phyloP scores from a whole-genome alignment of 208 protist species.

The Trypanosoma mega region DNA sequence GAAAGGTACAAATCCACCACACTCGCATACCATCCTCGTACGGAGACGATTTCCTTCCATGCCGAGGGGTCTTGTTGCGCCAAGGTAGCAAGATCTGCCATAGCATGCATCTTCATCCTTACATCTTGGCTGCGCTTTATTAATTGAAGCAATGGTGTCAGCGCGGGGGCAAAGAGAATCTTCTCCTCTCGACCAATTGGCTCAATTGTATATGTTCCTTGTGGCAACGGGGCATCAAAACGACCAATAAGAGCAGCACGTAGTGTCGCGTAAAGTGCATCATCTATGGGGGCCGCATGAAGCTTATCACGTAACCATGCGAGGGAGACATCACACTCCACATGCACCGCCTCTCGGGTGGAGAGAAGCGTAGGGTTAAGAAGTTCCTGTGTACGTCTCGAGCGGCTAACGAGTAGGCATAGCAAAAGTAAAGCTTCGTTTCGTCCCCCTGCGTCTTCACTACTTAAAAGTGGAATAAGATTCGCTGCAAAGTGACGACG shows the following conservation, averaged over 20 bases:
- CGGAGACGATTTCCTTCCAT: constrained; percentile 54
- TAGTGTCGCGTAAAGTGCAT: constrained; percentile 57
- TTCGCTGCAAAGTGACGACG: constrained; percentile 49
- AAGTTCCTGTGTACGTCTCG: constrained; percentile 69
- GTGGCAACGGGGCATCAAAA: constrained; percentile 43
- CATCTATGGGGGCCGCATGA: constrained; percentile 25
- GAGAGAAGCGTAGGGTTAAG: constrained; percentile 65
- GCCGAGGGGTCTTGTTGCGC: constrained; percentile 55
- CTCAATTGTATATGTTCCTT: constrained; percentile 27
- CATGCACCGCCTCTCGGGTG: constrained; percentile 57
- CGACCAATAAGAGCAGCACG: constrained; percentile 63
- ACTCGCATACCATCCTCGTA: constrained; percentile 69
- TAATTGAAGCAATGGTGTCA: constrained; percentile 60
- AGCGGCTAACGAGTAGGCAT: constrained; percentile 61
- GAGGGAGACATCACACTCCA: constrained; percentile 60
- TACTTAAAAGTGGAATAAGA: constrained; percentile 65
- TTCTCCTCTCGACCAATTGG: constrained; percentile 30
- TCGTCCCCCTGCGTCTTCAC: constrained; percentile 31
- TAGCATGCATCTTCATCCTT: constrained; percentile 39
- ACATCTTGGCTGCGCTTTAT: constrained; percentile 42
- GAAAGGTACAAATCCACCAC: constrained; percentile 54
- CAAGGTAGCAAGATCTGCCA: constrained; percentile 55
- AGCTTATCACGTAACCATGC: constrained; percentile 66
- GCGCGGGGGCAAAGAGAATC: constrained; percentile 48
- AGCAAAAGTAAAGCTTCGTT: constrained; percentile 71